Conservation (phyloP, 495 filamentous ascomycete genomes). For the Aspergillus mulundensis region DNA sequence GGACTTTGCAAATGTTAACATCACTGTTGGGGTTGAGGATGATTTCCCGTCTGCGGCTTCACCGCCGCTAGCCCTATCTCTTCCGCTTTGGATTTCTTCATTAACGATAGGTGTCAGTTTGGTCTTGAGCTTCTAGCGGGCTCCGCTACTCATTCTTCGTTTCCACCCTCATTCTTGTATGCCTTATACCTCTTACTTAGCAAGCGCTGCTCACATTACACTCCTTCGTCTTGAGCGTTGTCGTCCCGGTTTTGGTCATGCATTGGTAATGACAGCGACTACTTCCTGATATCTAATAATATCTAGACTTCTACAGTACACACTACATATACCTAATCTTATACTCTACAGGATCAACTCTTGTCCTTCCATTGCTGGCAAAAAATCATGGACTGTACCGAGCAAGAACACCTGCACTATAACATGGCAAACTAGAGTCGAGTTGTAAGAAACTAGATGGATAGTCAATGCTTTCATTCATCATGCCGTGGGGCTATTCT, state of each 20-base stretch:
- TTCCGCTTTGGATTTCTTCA: not conserved
- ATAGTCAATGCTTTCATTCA: constrained; percentile 1
- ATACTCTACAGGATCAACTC: not conserved
- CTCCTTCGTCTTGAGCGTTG: not conserved
- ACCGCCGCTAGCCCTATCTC: not conserved
- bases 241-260: constrained; percentile 5
- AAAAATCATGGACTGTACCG: too few relatives aligned
- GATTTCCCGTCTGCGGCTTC: constrained; percentile 12
- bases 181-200: not conserved
- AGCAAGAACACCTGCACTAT: too few relatives aligned
- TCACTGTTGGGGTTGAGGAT: constrained; percentile 40
- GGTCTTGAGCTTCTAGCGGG: constrained; percentile 6
- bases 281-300: not conserved
- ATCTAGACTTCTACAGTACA: not conserved
- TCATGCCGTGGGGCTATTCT: not conserved
- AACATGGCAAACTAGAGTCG: too few relatives aligned
- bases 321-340: constrained; percentile 1
- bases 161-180: constrained; percentile 3
- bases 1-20: constrained; percentile 55
- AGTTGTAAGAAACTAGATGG: not conserved
- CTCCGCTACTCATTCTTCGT: constrained; percentile 4
- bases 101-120: constrained; percentile 1
- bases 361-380: not conserved
- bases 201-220: not conserved
- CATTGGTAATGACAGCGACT: constrained; percentile 20